Conservation (phyloP, 495 filamentous ascomycete species). For the Penicillium coprophilum region DNA sequence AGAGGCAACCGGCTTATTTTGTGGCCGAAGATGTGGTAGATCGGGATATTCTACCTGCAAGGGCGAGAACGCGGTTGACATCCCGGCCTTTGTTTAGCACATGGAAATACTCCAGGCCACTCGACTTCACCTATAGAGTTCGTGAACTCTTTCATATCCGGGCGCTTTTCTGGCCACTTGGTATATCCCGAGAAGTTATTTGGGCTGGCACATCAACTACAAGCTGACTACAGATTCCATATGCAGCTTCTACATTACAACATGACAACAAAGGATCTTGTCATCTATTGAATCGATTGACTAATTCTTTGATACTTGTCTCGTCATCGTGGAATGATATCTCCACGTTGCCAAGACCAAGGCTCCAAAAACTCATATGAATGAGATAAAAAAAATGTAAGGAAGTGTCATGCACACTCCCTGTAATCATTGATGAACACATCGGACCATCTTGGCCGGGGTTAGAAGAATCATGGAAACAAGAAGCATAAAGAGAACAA, state of each 20-base stretch:
- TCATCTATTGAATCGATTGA: slow-evolving; percentile 28
- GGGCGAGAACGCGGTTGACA: too few species aligned
- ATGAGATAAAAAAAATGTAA: slow-evolving; percentile 13
- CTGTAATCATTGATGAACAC: slow-evolving; percentile 11
- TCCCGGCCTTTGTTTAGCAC: too few species aligned
- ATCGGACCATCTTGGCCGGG: slow-evolving; percentile 1
- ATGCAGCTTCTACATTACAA: neutral
- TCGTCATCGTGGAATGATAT: slow-evolving; percentile 8
- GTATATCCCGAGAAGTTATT: too few species aligned
- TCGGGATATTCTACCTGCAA: too few species aligned
- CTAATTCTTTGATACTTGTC: slow-evolving; percentile 8
- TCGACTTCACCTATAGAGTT: too few species aligned
- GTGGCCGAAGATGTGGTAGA: neutral
- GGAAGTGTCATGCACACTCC: slow-evolving; percentile 7
- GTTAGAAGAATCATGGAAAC: slow-evolving; percentile 3
- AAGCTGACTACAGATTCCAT: neutral
- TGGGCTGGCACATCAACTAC: neutral
- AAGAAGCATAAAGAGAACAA: slow-evolving; percentile 7
- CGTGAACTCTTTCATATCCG: too few species aligned
- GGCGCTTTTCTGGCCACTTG: too few species aligned
- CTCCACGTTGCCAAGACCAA: slow-evolving; percentile 9
- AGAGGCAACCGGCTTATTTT: neutral
- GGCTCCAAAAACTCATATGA: neutral
- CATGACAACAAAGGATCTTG: neutral
- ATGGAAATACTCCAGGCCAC: too few species aligned